Evolutionary conservation across 1,284 basidiomycete genomes (phyloP), one percentile per base, ranked within the genome.

Genomic region (Xerocomus nothofagi): DNA sequence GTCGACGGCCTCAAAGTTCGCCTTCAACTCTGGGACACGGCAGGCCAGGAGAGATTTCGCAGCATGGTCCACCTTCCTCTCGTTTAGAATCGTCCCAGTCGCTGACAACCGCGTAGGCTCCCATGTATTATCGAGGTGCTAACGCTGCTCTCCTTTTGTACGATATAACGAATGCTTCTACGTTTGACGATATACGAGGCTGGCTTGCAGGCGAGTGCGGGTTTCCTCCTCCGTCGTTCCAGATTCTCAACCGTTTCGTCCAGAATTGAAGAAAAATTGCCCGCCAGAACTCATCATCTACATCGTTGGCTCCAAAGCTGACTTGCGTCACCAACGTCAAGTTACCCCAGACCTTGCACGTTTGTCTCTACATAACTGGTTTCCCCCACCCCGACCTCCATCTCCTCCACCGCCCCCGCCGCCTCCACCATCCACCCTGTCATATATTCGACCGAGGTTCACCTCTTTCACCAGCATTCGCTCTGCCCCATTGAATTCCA

Each of bases 121-220:
- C 95, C 51, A 97, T 99, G 91, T 99, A 99, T 78, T 98, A 98
- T 79, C 87, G 97, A 68, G 96, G 95, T 65, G 93, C 95, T 56
- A 93, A 96, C 64, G 96, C 96, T 50, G 96, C 97, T 23, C 84
- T 99, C 46, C 81, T 98, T 55, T 84, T 98, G 60, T 99, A 99
- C 74, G 96, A 99, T 77, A 94, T 99, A 61, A 99, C 97, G 62
- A 92, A 91, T 71, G 78, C 82, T 58, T 77, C 87, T 50, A 91
- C 90, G 41, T 96, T 98, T 73, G 82, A 92, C 53, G 95, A 97
- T 69, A 84, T 98, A 55, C 81, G 88, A 55, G 88, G 89, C 45
- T 98, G 96, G 95, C 79, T 98, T 50, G 90, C 94, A 74, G 93
- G 91, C 85, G 53, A 26, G 53, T 44, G 3, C 20, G 20, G 7